These are phyloP conservation scores for Zymoseptoria ardabiliae DNA, from an alignment of 2,329 filamentous ascomycete genomes.

Conservation along the genomic window DNA sequence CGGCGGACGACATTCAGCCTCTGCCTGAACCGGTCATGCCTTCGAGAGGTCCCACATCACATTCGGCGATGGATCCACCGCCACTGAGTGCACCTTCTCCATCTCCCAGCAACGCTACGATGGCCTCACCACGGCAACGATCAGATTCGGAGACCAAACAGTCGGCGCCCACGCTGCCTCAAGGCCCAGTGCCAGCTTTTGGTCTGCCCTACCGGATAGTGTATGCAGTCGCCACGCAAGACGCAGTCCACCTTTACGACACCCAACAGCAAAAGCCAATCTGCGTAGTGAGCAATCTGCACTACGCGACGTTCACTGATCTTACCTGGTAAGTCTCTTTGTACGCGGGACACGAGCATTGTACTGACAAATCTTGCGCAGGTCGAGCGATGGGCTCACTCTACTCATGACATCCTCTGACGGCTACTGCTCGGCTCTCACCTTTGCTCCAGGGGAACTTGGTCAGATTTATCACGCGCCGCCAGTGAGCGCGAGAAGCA, in stretches of 20 bases:
- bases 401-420: conserved; percentile 96
- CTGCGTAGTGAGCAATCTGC: conserved; percentile 91
- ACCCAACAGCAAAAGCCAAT: conserved; percentile 93
- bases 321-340: conserved; percentile 68
- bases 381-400: conserved; percentile 68
- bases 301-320: conserved; percentile 96
- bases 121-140: conserved; percentile 44
- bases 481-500: conserved; percentile 32
- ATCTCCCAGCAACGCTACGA: conserved; percentile 41
- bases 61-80: conserved; percentile 75
- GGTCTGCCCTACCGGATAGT: conserved; percentile 85
- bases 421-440: conserved; percentile 89
- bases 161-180: conserved; percentile 44
- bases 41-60: conserved; percentile 50
- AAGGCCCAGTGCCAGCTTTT: conserved; percentile 57
- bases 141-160: conserved; percentile 46
- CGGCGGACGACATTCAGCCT: conserved; percentile 73
- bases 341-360: conserved; percentile 7
- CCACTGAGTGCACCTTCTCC: conserved; percentile 52
- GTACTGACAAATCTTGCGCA: conserved; percentile 28
- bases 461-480: conserved; percentile 68
- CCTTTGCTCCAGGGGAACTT: conserved; percentile 76
- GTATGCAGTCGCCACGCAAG: conserved; percentile 94
- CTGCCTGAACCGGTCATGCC: conserved; percentile 71
- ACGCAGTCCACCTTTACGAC: conserved; percentile 90